Percentiles rank a stretch among this genome's conserved stretches.
These are phyloP conservation scores for Neopestalotiopsis rosae DNA, from an alignment of 2,329 filamentous ascomycete genomes.

Conservation along the genomic window DNA sequence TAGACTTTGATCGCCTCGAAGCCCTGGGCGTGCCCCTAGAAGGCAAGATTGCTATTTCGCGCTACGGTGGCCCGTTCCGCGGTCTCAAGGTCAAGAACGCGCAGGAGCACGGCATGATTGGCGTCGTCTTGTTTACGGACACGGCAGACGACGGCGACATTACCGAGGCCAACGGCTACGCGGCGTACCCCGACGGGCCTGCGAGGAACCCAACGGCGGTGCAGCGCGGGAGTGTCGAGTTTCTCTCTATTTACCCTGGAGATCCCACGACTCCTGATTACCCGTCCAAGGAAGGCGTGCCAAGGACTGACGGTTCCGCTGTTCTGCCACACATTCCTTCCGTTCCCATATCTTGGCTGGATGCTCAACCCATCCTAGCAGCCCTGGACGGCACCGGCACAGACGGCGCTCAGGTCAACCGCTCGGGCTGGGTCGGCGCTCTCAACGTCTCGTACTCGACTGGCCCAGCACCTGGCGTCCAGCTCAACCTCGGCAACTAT, in stretches of 20 bases:
- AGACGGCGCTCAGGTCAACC: slow-evolving; percentile 69
- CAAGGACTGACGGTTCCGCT: slow-evolving; percentile 65
- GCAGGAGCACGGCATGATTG: slow-evolving; percentile 77
- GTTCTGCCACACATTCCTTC: slow-evolving; percentile 79
- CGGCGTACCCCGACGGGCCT: slow-evolving; percentile 76
- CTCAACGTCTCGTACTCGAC: slow-evolving; percentile 49
- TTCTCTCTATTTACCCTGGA: slow-evolving; percentile 64
- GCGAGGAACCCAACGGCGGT: slow-evolving; percentile 79
- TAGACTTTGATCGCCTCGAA: slow-evolving; percentile 74
- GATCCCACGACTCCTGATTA: slow-evolving; percentile 85
- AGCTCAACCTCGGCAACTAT: slow-evolving; percentile 69
- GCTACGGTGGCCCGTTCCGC: slow-evolving; percentile 79
- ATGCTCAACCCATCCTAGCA: slow-evolving; percentile 77
- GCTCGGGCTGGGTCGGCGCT: slow-evolving; percentile 61
- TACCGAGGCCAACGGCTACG: slow-evolving; percentile 75
- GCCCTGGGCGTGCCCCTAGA: slow-evolving; percentile 71
- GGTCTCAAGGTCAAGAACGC: slow-evolving; percentile 85
- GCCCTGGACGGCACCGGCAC: slow-evolving; percentile 79
- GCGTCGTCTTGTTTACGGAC: slow-evolving; percentile 74
- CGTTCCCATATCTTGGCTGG: slow-evolving; percentile 78
- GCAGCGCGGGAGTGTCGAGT: slow-evolving; percentile 78
- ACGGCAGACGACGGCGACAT: slow-evolving; percentile 77
- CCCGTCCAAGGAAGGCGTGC: slow-evolving; percentile 74
- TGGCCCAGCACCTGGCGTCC: slow-evolving; percentile 57
- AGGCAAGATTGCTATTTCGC: slow-evolving; percentile 79